Percentiles rank a stretch among this genome's conserved stretches.
Conservation (phyloP, 2,329 filamentous ascomycete genomes). For the Juglanconis sp. region DNA sequence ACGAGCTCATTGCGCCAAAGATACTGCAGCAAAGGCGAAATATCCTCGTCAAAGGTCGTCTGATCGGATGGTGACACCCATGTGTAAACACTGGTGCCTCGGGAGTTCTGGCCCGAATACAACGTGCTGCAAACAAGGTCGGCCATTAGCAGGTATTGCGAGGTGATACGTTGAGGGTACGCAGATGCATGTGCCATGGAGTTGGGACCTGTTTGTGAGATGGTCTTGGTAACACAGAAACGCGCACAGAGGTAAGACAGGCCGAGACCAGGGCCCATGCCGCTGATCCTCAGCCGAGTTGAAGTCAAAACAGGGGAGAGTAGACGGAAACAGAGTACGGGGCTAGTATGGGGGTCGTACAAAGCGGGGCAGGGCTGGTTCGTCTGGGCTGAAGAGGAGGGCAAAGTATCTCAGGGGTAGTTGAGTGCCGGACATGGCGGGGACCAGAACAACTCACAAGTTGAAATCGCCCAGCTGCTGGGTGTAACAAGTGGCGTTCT, state of each 20-base stretch:
- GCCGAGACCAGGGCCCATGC: slow-evolving; percentile 5
- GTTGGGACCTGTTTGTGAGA: neutral
- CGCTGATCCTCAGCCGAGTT: slow-evolving; percentile 8
- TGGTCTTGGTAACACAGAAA: neutral
- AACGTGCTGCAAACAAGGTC: slow-evolving; percentile 22
- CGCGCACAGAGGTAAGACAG: neutral
- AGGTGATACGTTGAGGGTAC: neutral
- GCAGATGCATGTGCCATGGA: neutral
- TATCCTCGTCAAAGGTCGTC: slow-evolving; percentile 27
- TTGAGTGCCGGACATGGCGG: neutral
- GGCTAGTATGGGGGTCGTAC: neutral
- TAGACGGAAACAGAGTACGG: neutral
- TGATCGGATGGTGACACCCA: slow-evolving; percentile 26
- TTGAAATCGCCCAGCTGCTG: slow-evolving; percentile 23
- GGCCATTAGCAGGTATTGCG: neutral
- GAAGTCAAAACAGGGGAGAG: neutral
- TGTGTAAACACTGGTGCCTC: slow-evolving; percentile 29
- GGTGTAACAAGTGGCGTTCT: slow-evolving; percentile 23
- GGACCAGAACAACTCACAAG: slow-evolving; percentile 24
- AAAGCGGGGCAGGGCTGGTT: neutral
- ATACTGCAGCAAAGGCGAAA: slow-evolving; percentile 29
- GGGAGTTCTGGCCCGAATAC: slow-evolving; percentile 27
- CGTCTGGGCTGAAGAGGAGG: neutral
- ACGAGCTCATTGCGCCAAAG: slow-evolving; percentile 28
- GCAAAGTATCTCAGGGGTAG: no score